Evolutionary conservation across 1,284 basidiomycete species (phyloP), one percentile per base, ranked within the genome.

Genomic region (Cystobasidiaceae sp.): DNA sequence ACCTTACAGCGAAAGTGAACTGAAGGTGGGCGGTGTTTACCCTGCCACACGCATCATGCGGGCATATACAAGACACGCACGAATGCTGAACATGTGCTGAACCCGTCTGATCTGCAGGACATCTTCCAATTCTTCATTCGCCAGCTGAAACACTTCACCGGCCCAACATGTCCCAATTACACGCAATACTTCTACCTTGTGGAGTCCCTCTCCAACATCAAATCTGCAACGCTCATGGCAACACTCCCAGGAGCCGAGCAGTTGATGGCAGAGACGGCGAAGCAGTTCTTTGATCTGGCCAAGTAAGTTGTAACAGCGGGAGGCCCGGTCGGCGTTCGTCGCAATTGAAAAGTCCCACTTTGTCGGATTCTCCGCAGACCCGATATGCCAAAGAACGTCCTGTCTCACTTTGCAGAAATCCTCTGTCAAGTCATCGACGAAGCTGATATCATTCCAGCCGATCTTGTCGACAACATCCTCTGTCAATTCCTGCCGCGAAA

Each of bases 111-210:
- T 23, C 19, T 6, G 41, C 82, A 88, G 79, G 90, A 94, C 77
- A 93, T 97, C 74, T 97, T 97, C 78, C 85, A 91, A 73, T 97
- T 97, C 82, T 90, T 96, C 81, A 85, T 92, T 74, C 81, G 84
- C 25, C 93, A 94, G 76, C 84, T 97, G 67, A 80, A 82, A 3
- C 86, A 89, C 9, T 84, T 96, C 72, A 60, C 69, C 5, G 51
- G 67, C 52, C 61, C 70, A 17, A 41, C 56, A 86, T 71, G 80
- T 82, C 76, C 79, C 0, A 93, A 93, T 75, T 93, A 90, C 75
- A 83, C 86, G 66, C 86, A 94, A 79, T 97, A 93, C 79, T 94
- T 88, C 72, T 89, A 92, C 75, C 83, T 97, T 9, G 83, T 98
- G 34, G 91, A 97, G 72, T 90, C 85, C 30, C 82, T 99, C 15